A percentile compares a stretch with the other conserved stretches of the same genome.
These are phyloP conservation scores for Medicago ruthenica DNA, from an alignment of 306 rosid species.

Conservation along the genomic window DNA sequence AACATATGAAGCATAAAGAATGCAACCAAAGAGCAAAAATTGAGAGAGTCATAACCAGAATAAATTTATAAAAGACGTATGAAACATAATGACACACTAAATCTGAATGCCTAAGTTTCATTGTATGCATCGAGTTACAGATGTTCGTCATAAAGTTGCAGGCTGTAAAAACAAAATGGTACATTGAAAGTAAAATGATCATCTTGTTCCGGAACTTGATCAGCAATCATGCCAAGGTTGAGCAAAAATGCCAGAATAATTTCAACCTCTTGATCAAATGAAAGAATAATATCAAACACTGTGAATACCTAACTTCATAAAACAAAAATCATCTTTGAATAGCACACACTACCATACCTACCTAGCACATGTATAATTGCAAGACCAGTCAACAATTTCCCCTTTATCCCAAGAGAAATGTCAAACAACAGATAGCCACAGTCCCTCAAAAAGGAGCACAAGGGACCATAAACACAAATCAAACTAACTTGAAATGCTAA, in stretches of 20 bases:
- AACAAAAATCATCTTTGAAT: neutral
- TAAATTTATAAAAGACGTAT: neutral
- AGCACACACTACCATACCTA: conserved; percentile 14
- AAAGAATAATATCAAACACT: neutral
- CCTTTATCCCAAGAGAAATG: neutral
- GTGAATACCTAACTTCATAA: neutral
- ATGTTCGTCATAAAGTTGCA: neutral
- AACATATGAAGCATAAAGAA: neutral
- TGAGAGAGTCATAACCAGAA: neutral
- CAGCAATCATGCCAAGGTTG: neutral
- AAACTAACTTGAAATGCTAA: neutral
- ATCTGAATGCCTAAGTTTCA: neutral
- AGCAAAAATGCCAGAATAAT: neutral
- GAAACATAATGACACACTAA: neutral
- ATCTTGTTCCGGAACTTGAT: neutral
- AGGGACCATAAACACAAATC: conserved; percentile 22
- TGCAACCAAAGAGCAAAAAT: neutral
- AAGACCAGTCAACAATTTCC: conserved; percentile 31
- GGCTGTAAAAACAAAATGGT: neutral
- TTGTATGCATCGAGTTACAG: neutral
- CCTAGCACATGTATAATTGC: conserved; percentile 26
- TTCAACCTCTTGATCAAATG: conserved; percentile 13
- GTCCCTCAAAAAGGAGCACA: neutral
- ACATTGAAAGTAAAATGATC: neutral
- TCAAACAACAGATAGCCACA: conserved; percentile 14